phyloP scores from a whole-genome alignment of 73 alveolate genomes.

The Loxodes magnus region DNA sequence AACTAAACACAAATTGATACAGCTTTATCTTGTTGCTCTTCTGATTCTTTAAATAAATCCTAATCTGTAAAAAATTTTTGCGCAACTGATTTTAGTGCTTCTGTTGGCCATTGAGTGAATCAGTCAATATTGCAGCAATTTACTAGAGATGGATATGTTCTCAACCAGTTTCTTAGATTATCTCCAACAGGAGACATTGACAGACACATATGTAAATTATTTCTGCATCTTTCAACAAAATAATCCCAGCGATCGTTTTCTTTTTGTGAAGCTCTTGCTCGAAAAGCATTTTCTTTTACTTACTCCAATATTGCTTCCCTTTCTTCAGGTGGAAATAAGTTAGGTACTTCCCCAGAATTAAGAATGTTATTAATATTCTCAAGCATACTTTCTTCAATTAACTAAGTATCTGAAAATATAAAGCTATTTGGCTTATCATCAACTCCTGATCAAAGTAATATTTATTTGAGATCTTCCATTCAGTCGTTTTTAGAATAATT shows the following conservation, averaged over 20 bases:
- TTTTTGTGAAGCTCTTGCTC: slow-evolving; percentile 45
- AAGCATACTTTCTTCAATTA: slow-evolving; percentile 58
- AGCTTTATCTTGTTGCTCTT: slow-evolving; percentile 31
- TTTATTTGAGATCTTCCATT: slow-evolving; percentile 61
- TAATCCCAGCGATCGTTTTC: slow-evolving; percentile 49
- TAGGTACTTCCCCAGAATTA: slow-evolving; percentile 97
- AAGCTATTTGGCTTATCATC: slow-evolving; percentile 42
- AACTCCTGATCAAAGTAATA: slow-evolving; percentile 54
- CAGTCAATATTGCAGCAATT: slow-evolving; percentile 99
- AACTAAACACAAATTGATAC: slow-evolving; percentile 51
- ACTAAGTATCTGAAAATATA: slow-evolving; percentile 62
- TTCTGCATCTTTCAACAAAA: slow-evolving; percentile 47
- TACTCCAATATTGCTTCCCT: slow-evolving; percentile 61
- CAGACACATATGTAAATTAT: slow-evolving; percentile 82
- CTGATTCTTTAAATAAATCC: slow-evolving; percentile 28
- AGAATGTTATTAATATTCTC: slow-evolving; percentile 73
- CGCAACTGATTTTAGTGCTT: slow-evolving; percentile 66
- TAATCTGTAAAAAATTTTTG: slow-evolving; percentile 46
- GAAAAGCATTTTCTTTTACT: slow-evolving; percentile 76
- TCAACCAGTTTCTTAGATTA: slow-evolving; percentile 85
- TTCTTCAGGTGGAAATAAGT: slow-evolving; percentile 84
- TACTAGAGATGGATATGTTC: slow-evolving; percentile 99
- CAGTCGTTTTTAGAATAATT: slow-evolving; percentile 52
- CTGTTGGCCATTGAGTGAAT: slow-evolving; percentile 99
- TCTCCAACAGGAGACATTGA: slow-evolving; percentile 98